Conservation (phyloP, 1,284 basidiomycete species). For the Peniophora sp. region DNA sequence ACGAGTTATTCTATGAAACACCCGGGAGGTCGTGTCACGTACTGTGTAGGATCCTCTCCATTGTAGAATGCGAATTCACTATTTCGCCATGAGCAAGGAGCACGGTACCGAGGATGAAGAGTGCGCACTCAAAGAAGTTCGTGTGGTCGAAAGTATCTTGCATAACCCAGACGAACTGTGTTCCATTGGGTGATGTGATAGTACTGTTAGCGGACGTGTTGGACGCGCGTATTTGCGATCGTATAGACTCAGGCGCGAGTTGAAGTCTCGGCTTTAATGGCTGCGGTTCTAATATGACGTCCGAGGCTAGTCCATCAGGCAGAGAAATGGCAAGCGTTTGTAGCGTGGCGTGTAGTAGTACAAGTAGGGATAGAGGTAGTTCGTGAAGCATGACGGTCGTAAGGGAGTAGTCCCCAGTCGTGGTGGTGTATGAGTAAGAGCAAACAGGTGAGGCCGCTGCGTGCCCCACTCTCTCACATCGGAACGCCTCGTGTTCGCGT, state of each 20-base stretch:
- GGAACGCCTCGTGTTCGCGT: no score
- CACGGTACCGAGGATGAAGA: background rate
- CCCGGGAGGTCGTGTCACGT: conserved; percentile 15
- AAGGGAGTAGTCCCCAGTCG: background rate
- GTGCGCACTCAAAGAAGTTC: conserved; percentile 28
- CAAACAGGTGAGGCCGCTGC: background rate
- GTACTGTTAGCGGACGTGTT: conserved; percentile 12
- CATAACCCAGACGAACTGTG: conserved; percentile 27
- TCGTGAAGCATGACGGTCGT: conserved; percentile 9
- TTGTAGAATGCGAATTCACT: conserved; percentile 56
- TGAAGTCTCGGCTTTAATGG: background rate
- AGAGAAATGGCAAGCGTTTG: background rate
- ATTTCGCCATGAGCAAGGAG: background rate
- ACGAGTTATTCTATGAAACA: conserved; percentile 9
- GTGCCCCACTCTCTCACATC: background rate
- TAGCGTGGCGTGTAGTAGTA: conserved; percentile 3
- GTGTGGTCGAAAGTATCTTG: conserved; percentile 24
- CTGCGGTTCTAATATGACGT: background rate
- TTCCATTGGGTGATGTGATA: conserved; percentile 15
- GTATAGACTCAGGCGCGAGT: conserved; percentile 1
- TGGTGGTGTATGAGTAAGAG: background rate
- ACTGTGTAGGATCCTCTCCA: conserved; percentile 60
- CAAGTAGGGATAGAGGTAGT: conserved; percentile 1
- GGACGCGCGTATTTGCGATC: conserved; percentile 2
- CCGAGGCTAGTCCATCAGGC: background rate